phyloP scores from a whole-genome alignment of 768 basidiomycete species.

The Suillus sp. region DNA sequence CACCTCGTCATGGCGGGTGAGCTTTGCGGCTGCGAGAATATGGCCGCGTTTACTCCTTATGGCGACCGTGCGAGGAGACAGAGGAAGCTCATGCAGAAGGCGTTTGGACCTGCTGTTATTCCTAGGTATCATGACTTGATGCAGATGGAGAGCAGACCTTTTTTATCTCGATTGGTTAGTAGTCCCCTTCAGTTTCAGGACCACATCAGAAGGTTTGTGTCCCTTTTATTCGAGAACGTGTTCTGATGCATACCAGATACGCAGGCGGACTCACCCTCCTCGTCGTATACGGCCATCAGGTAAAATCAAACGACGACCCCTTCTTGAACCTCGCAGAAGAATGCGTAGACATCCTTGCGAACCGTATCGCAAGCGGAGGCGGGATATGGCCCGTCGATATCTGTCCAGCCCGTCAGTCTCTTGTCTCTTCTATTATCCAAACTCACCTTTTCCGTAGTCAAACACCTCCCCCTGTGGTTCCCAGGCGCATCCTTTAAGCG shows the following conservation, averaged over 20 bases:
- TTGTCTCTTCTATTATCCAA: background rate
- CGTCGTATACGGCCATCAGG: conserved; percentile 65
- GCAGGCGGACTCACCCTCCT: conserved; percentile 55
- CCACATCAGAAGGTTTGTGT: conserved; percentile 37
- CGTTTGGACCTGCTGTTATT: conserved; percentile 55
- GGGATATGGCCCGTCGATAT: conserved; percentile 47
- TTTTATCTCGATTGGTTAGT: conserved; percentile 57
- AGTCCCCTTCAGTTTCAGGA: conserved; percentile 38
- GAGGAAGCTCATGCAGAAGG: conserved; percentile 66
- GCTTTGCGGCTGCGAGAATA: conserved; percentile 69
- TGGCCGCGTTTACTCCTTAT: conserved; percentile 72
- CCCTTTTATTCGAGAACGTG: background rate
- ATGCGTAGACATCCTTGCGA: conserved; percentile 43
- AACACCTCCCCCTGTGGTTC: conserved; percentile 61
- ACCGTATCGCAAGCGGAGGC: conserved; percentile 44
- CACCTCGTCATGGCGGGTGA: conserved; percentile 70
- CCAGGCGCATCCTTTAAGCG: conserved; percentile 69
- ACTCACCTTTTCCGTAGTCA: conserved; percentile 35
- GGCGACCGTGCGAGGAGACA: conserved; percentile 64
- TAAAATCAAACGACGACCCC: conserved; percentile 40
- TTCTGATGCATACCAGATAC: conserved; percentile 38
- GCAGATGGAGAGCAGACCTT: conserved; percentile 54
- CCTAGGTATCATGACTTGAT: conserved; percentile 60
- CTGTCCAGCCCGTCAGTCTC: conserved; percentile 37
- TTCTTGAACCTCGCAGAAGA: conserved; percentile 46